Percentiles rank a stretch among this genome's conserved stretches.
These are phyloP conservation scores for Penicillium sp. DNA, from an alignment of 2,329 filamentous ascomycete genomes.

Conservation along the genomic window DNA sequence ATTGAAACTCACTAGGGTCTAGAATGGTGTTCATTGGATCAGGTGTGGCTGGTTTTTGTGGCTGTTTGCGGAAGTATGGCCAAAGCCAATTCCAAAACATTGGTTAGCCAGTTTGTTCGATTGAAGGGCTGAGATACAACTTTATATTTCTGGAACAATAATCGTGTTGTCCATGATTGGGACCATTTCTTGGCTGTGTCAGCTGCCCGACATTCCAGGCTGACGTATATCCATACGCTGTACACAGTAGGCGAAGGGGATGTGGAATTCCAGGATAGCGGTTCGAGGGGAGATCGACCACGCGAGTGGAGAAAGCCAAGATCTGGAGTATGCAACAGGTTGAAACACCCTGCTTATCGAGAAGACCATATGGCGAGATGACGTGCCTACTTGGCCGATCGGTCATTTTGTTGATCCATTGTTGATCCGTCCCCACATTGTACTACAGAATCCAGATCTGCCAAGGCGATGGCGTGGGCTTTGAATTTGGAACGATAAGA, in stretches of 20 bases:
- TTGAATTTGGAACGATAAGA: not conserved
- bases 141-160: not conserved
- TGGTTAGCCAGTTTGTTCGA: not conserved
- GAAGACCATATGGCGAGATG: slow-evolving; percentile 4
- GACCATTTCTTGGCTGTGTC: not conserved
- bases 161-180: not conserved
- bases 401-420: not conserved
- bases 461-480: not conserved
- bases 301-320: slow-evolving; percentile 7
- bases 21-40: not conserved
- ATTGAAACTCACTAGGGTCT: not conserved
- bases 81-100: not conserved
- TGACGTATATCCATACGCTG: slow-evolving; percentile 10
- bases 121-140: not conserved
- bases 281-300: slow-evolving; percentile 6
- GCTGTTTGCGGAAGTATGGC: not conserved
- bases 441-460: not conserved
- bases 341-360: not conserved
- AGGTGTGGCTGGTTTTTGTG: not conserved
- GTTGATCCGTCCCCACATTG: not conserved
- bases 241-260: not conserved
- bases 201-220: slow-evolving; percentile 12
- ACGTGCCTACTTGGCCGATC: slow-evolving; percentile 13
- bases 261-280: slow-evolving; percentile 8
- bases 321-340: not conserved